Base-by-base conservation (phyloP, 2,329 filamentous ascomycete genomes). In the Triangularia setosa region DNA sequence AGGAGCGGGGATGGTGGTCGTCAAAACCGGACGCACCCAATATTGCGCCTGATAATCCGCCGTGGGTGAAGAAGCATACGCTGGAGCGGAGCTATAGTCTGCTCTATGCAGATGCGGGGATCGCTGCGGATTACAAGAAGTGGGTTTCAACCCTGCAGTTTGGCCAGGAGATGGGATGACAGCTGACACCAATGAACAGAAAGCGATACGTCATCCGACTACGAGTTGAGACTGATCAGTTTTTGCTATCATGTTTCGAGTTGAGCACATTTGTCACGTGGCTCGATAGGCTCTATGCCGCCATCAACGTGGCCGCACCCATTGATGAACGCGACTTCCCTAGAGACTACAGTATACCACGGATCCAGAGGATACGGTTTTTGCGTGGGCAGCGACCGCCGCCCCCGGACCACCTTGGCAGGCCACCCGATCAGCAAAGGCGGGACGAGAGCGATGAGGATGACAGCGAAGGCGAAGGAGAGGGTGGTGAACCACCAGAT, bases 51-150 rank as follows among this genome's bases (percentile, higher is more conserved):
- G 82, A 83, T 71, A 80, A 78, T 69, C 84, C 79, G 27, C 79
- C 77, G 48, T 88, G 76, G 79, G 75, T 83, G 53, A 83, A 78
- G 68, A 81, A 77, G 65, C 84, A 84, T 21, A 80, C 80, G 62
- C 76, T 92, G 40, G 78, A 91, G 67, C 85, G 81, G 73, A 84
- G 83, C n/a, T 93, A 91, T 73, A 90, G 87, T 60, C 80, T 93
- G 57, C 84, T 91, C 68, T 88, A 92, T 73, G 90, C 90, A 23
- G 90, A 93, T 75, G 85, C 90, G 23, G 90, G 90, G 11, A 84
- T 92, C 66, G 90, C 90, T 9, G 84, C 86, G 16, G 90, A 93
- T 75, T 89, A 90, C 73, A 81, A 84, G 70, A 90, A 91, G 83
- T 87, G 75, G 70, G 84, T 80, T n/a, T 61, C 48, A 16, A 35